Evolutionary conservation across 1,284 basidiomycete species (phyloP), one percentile per base, ranked within the genome.

Genomic region (Tetrapyrgos nigripes): DNA sequence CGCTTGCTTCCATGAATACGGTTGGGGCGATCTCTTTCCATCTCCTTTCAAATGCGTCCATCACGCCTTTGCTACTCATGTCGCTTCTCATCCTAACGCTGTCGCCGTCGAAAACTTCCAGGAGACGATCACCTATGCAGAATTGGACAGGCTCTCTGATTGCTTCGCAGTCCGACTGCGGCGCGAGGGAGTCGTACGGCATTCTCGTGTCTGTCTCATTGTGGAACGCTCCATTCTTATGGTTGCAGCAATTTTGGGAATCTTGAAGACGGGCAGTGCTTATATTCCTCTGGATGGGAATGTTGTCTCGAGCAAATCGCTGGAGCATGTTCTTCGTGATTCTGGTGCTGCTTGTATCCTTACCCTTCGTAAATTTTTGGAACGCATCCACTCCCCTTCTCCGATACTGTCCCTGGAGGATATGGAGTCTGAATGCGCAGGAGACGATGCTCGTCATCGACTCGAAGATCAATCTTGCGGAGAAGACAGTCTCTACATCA

Each of bases 201-300:
- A 80, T 45, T 76, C 79, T 50, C 80, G 83, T 1, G 79, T 86
- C 43, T 82, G 82, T 59, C 71, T 86, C 33, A 74, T 86, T 17
- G 79, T 81, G 11, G 82, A 84, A 64, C 79, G 84, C 27, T 83
- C 79, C 28, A 82, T 86, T 51, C 65, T 71, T 10, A 83, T 86
- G 82, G 76, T 86, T 33, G 70, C 85, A 40, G 84, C 80, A 17
- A 84, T 86, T 53, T 65, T 86, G 21, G 83, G 78, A 28, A 74
- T 82, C 35, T 74, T 86, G 49, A 87, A 86, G 66, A 80, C 83
- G 13, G 84, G 83, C 10, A 83, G 76, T 11, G 79, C 83, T 3
- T 87, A 86, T 62, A 81, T 85, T 21, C 84, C 84, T 19, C 69
- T 84, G 55, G 85, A 87, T 64, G 84, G 83, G 13, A 79, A 80